A percentile compares a stretch with the other conserved stretches of the same genome.
Conservation (phyloP, 2,329 filamentous ascomycete species). For the Diplodia scrobiculata region DNA sequence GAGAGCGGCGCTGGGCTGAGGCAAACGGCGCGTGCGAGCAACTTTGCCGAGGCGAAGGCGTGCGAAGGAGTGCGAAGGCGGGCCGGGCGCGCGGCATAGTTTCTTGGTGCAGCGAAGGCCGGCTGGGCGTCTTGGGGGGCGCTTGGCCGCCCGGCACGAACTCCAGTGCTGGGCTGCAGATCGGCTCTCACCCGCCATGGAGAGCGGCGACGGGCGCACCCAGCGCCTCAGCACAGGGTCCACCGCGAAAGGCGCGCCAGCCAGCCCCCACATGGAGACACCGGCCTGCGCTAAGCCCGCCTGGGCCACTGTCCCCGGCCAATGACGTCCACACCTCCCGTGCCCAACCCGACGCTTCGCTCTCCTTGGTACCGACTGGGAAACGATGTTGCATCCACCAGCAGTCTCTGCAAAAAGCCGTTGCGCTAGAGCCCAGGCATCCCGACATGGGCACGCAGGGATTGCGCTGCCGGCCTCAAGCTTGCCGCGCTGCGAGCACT, state of each 20-base stretch:
- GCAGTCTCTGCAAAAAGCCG: slow-evolving; percentile 28
- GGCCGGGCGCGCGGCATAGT: slow-evolving; percentile 19
- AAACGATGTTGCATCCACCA: slow-evolving; percentile 29
- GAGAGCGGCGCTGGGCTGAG: slow-evolving; percentile 19
- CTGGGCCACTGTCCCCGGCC: slow-evolving; percentile 16
- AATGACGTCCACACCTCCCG: slow-evolving; percentile 23
- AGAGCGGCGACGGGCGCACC: slow-evolving; percentile 22
- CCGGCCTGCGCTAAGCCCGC: slow-evolving; percentile 1
- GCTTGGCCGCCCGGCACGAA: slow-evolving; percentile 20
- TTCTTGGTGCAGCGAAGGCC: slow-evolving; percentile 7
- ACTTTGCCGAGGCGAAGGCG: slow-evolving; percentile 12
- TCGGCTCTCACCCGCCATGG: slow-evolving; percentile 18
- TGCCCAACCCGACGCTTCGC: background rate
- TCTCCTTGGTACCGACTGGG: slow-evolving; percentile 30
- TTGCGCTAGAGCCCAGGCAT: slow-evolving; percentile 19
- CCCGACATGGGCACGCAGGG: slow-evolving; percentile 2
- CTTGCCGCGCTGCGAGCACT: background rate
- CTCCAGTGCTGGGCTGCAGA: slow-evolving; percentile 2
- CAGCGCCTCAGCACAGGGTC: slow-evolving; percentile 26
- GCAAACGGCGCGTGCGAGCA: background rate
- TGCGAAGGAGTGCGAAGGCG: slow-evolving; percentile 18
- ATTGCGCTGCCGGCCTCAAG: slow-evolving; percentile 9
- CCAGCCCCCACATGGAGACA: slow-evolving; percentile 18
- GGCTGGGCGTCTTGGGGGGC: slow-evolving; percentile 23
- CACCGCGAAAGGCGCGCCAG: background rate